phyloP scores from a whole-genome alignment of 2,329 filamentous ascomycete species.

The Diplocarpon rosae region DNA sequence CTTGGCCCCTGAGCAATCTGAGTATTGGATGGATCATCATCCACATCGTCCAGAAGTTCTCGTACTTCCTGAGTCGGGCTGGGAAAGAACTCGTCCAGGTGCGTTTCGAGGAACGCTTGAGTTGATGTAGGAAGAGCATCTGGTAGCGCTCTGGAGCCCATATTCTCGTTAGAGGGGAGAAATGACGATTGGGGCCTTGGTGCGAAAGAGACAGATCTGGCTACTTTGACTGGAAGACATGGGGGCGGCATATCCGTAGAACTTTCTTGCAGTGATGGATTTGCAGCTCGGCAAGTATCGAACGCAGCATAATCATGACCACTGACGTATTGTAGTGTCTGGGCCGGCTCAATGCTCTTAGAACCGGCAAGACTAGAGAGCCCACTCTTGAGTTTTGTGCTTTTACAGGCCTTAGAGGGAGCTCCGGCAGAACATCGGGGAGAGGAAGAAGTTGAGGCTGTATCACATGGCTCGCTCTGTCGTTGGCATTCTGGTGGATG shows the following conservation, averaged over 20 bases:
- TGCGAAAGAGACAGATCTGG: constrained; percentile 4
- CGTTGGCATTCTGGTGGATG: not conserved
- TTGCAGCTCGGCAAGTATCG: not conserved
- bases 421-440: too few relatives aligned
- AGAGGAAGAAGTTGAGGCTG: too few relatives aligned
- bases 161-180: not conserved
- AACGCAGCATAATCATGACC: not conserved
- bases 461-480: too few relatives aligned
- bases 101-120: constrained; percentile 38
- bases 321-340: not conserved
- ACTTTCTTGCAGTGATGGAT: constrained; percentile 6
- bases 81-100: constrained; percentile 44
- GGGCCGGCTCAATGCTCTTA: not conserved
- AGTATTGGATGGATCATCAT: constrained; percentile 20
- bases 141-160: not conserved
- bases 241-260: constrained; percentile 19
- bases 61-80: constrained; percentile 44
- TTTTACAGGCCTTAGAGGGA: not conserved
- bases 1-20: constrained; percentile 18
- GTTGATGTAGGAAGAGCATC: constrained; percentile 33
- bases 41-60: constrained; percentile 34
- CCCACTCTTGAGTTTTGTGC: not conserved
- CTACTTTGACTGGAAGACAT: constrained; percentile 7
- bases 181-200: not conserved
- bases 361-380: not conserved